These are phyloP conservation scores for Sporothrix sp. DNA, from an alignment of 2,329 filamentous ascomycete genomes.

Conservation along the genomic window DNA sequence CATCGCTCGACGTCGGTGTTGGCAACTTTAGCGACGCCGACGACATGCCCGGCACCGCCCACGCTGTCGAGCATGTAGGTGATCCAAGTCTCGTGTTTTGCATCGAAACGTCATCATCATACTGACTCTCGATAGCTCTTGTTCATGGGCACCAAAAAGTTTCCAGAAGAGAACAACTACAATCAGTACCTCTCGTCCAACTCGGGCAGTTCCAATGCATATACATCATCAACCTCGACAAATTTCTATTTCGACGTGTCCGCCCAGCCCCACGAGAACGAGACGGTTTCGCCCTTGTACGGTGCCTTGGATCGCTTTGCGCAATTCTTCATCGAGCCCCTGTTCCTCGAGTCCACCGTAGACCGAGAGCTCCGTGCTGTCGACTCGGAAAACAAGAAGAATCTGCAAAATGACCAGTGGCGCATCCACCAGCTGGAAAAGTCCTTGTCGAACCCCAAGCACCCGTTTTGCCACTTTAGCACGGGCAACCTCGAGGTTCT, in stretches of 20 bases:
- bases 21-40: slow-evolving; percentile 89
- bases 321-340: slow-evolving; percentile 82
- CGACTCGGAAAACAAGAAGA: slow-evolving; percentile 97
- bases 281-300: slow-evolving; percentile 53
- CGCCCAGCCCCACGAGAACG: slow-evolving; percentile 59
- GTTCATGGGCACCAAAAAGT: slow-evolving; percentile 99
- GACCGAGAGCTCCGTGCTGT: slow-evolving; percentile 83
- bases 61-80: slow-evolving; percentile 80
- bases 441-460: slow-evolving; percentile 73
- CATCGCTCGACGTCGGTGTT: slow-evolving; percentile 89
- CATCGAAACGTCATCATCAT: no score
- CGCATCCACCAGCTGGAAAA: slow-evolving; percentile 81
- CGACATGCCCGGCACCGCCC: slow-evolving; percentile 89
- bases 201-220: slow-evolving; percentile 89
- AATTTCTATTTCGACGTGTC: slow-evolving; percentile 98
- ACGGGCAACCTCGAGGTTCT: slow-evolving; percentile 82
- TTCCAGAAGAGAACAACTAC: slow-evolving; percentile 91
- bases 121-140: slow-evolving; percentile 47
- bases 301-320: slow-evolving; percentile 85
- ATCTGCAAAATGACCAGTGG: slow-evolving; percentile 84
- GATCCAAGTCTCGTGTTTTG: neutral
- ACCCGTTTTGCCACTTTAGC: slow-evolving; percentile 85
- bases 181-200: slow-evolving; percentile 84
- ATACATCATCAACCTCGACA: slow-evolving; percentile 84
- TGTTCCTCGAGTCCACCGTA: slow-evolving; percentile 75